Base-by-base conservation (phyloP, 345 rosid genomes). In the Acer campestre region DNA sequence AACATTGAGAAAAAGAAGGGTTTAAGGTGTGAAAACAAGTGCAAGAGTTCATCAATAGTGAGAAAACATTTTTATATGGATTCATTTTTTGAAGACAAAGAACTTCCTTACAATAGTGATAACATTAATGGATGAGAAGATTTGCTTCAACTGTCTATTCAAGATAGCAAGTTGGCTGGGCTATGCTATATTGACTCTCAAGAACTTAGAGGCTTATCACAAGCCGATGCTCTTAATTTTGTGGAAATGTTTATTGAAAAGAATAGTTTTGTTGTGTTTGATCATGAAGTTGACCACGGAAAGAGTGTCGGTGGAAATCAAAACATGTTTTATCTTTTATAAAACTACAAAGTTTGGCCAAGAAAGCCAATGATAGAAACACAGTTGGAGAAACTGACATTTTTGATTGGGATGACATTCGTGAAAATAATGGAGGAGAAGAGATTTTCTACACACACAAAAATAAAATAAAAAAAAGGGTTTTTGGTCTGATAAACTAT, bases 381-480 rank as follows among this genome's bases (percentile, higher is more conserved):
- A 69, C 70, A 55, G 38, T 65, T 74, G 77, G 66, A 73, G 83
- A 79, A 82, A 68, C 70, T 20, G 27, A 80, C 76, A 70, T 81
- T 42, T 95, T 90, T 79, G 93, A 95, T 75, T 94, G 96, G 97
- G 92, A 92, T 89, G 93, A 93, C 79, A 75, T 55, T 58, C 82
- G 38, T 6, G 98, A 94, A 82, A 97, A 92, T 82, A 97, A 92
- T 72, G 92, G 98, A 70, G 97, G 97, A 3, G 98, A 97, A 77
- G 94, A 92, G 75, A 64, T 95, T 46, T 90, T 79, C 78, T 25
- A n/a, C n/a, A n/a, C n/a, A n/a, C n/a, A n/a, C n/a, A n/a, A n/a
- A n/a, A n/a, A n/a, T n/a, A n/a, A n/a, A n/a, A n/a, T n/a, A n/a
- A n/a, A n/a, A n/a, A n/a, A n/a, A n/a, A n/a, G n/a, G n/a, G n/a